A percentile compares a stretch with the other conserved stretches of the same genome.
These are phyloP conservation scores for Sugiyamaella pinicola DNA, from an alignment of 1,139 yeast genomes.

Conservation along the genomic window DNA sequence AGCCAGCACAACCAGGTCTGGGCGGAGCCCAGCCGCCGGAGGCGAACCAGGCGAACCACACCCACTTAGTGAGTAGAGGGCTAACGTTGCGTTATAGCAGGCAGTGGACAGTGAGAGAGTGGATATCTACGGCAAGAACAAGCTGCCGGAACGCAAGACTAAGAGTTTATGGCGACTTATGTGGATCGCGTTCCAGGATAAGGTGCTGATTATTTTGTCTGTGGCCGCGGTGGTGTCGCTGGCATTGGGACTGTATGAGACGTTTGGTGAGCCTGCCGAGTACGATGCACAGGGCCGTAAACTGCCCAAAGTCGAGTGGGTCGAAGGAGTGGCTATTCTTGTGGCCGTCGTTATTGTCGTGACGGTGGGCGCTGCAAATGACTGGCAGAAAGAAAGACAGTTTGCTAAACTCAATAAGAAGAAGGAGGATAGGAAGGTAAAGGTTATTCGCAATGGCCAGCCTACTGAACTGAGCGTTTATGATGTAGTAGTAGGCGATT, in stretches of 20 bases:
- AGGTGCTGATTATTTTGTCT: constrained; percentile 78
- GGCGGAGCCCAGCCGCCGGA: constrained; percentile 5
- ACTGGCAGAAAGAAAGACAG: constrained; percentile 93
- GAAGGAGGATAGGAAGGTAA: constrained; percentile 81
- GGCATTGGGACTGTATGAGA: constrained; percentile 88
- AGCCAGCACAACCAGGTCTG: constrained; percentile 2
- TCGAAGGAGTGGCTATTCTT: constrained; percentile 96
- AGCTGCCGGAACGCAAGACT: constrained; percentile 66
- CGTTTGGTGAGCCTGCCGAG: constrained; percentile 80
- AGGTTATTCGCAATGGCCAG: constrained; percentile 73
- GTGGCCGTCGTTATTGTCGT: constrained; percentile 91
- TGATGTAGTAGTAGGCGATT: constrained; percentile 83
- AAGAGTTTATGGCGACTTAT: constrained; percentile 70
- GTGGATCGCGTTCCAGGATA: constrained; percentile 86
- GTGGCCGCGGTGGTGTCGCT: constrained; percentile 88
- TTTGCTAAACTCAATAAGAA: constrained; percentile 75
- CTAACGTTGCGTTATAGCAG: constrained; percentile 16
- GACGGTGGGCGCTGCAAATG: constrained; percentile 89
- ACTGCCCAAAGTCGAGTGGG: constrained; percentile 89
- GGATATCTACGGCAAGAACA: constrained; percentile 63
- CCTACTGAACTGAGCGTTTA: constrained; percentile 71
- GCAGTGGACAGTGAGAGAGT: constrained; percentile 42
- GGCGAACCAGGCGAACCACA: neutral
- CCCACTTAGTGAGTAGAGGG: neutral
- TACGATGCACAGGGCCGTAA: constrained; percentile 75